Percentiles rank a stretch among this genome's conserved stretches.
Conservation (phyloP, 768 basidiomycete genomes). For the Sarcodon aspratus region DNA sequence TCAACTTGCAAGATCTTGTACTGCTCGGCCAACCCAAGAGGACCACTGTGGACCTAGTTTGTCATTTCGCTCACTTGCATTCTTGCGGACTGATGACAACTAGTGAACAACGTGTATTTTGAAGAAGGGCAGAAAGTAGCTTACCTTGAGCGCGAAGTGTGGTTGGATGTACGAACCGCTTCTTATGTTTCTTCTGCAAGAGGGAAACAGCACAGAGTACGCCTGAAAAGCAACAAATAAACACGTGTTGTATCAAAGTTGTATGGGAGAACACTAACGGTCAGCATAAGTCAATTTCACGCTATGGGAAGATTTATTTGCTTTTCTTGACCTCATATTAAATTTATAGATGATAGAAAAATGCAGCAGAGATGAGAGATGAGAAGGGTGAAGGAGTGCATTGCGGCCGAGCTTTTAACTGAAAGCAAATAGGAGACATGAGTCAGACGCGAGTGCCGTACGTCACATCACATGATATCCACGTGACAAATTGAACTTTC, state of each 20-base stretch:
- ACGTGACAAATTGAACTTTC: not conserved
- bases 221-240: constrained; percentile 18
- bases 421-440: not conserved
- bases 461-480: not conserved
- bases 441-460: not conserved
- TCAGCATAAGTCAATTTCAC: constrained; percentile 28
- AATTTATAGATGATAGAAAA: not conserved
- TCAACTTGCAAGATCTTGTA: constrained; percentile 29
- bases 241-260: not conserved
- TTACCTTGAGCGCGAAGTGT: constrained; percentile 35
- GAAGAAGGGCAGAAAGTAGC: constrained; percentile 6
- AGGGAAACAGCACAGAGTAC: constrained; percentile 34
- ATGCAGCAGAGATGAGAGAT: not conserved
- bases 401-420: not conserved
- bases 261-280: constrained; percentile 19
- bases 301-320: constrained; percentile 10
- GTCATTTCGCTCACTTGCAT: constrained; percentile 29
- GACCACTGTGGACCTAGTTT: constrained; percentile 38
- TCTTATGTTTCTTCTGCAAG: constrained; percentile 32
- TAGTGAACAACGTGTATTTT: not conserved
- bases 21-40: constrained; percentile 33
- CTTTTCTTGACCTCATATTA: constrained; percentile 20
- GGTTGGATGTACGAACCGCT: constrained; percentile 31
- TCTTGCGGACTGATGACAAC: constrained; percentile 28
- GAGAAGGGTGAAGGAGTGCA: not conserved